Evolutionary conservation across 2,329 filamentous ascomycete species (phyloP).

Genomic region (Shiraia sp.): DNA sequence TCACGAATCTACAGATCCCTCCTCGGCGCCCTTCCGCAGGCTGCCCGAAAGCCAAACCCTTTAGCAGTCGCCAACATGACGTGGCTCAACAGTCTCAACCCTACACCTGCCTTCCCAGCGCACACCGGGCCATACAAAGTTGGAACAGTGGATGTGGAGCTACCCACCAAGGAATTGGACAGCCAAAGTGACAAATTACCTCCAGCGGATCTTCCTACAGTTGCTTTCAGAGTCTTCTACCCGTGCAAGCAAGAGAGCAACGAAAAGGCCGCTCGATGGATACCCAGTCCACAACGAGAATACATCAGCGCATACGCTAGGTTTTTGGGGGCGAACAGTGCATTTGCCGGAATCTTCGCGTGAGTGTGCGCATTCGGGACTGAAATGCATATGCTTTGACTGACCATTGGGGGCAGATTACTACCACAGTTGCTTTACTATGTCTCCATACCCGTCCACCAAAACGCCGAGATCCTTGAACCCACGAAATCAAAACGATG

Average conservation of each 20-base stretch:
- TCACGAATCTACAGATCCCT: conserved; percentile 26
- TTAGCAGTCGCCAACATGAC: conserved; percentile 38
- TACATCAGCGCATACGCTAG: conserved; percentile 75
- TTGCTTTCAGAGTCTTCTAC: conserved; percentile 83
- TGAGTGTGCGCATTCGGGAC: conserved; percentile 20
- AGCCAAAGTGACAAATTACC: conserved; percentile 58
- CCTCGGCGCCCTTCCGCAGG: conserved; percentile 16
- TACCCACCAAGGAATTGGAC: conserved; percentile 63
- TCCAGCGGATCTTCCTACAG: conserved; percentile 62
- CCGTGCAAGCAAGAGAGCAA: conserved; percentile 51
- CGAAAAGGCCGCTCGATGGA: conserved; percentile 70
- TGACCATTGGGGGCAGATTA: conserved; percentile 51
- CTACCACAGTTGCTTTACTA: conserved; percentile 74
- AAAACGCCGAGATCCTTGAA: conserved; percentile 68
- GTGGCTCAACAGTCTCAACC: conserved; percentile 58
- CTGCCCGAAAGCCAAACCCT: conserved; percentile 10
- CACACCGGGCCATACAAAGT: conserved; percentile 80
- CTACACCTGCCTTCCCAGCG: conserved; percentile 71
- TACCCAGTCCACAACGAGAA: conserved; percentile 74
- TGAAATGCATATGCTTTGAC: neutral
- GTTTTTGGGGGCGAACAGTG: conserved; percentile 69
- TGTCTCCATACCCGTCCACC: conserved; percentile 71
- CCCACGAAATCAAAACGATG: conserved; percentile 60
- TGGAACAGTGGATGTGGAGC: conserved; percentile 78
- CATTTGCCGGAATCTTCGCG: conserved; percentile 48